Percentiles rank a stretch among this genome's conserved stretches.
Evolutionary conservation across 257 asterid genomes (phyloP).

Genomic region (Phtheirospermum japonicum): DNA sequence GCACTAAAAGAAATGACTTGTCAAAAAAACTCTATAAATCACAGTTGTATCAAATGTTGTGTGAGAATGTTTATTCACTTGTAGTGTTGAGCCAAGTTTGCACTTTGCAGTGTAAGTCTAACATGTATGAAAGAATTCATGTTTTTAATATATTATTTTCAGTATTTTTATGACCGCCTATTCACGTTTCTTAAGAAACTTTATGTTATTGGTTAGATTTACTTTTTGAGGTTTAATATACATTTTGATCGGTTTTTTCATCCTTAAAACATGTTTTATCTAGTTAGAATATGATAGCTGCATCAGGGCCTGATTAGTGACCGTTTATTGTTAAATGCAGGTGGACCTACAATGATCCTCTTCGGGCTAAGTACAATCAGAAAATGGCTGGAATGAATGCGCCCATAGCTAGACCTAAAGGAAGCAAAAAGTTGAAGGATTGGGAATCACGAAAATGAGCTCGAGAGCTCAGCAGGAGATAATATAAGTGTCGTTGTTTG

Average conservation of each 20-base stretch:
- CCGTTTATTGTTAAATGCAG: conserved; percentile 45
- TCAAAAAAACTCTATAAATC: neutral
- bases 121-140: neutral
- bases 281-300: conserved; percentile 10
- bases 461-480: too few species aligned
- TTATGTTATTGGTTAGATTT: too few species aligned
- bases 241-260: neutral
- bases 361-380: conserved; percentile 78
- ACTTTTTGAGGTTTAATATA: too few species aligned
- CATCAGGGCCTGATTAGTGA: conserved; percentile 4
- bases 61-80: too few species aligned
- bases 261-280: neutral
- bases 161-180: too few species aligned
- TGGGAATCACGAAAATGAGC: conserved; percentile 45
- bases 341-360: conserved; percentile 87
- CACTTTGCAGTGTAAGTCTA: too few species aligned
- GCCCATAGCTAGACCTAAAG: conserved; percentile 79
- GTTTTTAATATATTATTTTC: too few species aligned
- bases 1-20: too few species aligned
- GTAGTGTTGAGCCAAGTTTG: too few species aligned
- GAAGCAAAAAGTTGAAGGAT: conserved; percentile 90
- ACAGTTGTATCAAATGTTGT: neutral
- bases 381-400: conserved; percentile 95
- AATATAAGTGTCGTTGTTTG: conserved; percentile 30
- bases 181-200: too few species aligned